A percentile compares a stretch with the other conserved stretches of the same genome.
Conservation (phyloP, 352 stramenopile species). For the Globisporangium nunn region DNA sequence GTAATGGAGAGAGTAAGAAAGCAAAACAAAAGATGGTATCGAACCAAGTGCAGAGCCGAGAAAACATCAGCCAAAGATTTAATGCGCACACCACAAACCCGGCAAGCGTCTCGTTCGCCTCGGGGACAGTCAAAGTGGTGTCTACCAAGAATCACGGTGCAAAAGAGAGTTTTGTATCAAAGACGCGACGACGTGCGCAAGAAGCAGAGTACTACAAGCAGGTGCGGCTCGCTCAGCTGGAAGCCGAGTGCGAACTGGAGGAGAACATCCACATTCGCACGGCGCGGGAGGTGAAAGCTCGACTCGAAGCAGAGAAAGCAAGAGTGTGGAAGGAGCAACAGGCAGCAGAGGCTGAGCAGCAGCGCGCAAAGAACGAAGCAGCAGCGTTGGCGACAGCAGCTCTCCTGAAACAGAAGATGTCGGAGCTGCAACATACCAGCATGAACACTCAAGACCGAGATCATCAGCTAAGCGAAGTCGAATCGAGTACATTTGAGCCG, state of each 20-base stretch:
- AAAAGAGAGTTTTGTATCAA: slow-evolving; percentile 44
- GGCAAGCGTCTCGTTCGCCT: background rate
- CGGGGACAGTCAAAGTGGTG: slow-evolving; percentile 6
- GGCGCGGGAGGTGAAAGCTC: slow-evolving; percentile 27
- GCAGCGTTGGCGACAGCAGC: background rate
- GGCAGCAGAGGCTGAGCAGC: background rate
- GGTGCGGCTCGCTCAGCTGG: slow-evolving; percentile 51
- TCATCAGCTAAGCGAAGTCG: background rate
- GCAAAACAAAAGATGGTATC: background rate
- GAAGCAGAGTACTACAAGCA: slow-evolving; percentile 68
- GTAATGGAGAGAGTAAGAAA: background rate
- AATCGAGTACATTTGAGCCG: no score
- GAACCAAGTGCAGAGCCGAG: background rate
- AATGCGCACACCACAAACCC: background rate
- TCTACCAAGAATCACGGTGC: background rate
- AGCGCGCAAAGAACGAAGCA: background rate
- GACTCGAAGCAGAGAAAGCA: slow-evolving; percentile 14
- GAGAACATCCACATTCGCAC: slow-evolving; percentile 65
- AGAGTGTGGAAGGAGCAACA: slow-evolving; percentile 15
- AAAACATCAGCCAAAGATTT: background rate
- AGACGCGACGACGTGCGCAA: slow-evolving; percentile 38
- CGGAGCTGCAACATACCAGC: background rate
- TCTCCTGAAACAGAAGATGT: background rate
- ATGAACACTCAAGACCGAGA: background rate
- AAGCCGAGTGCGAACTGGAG: slow-evolving; percentile 67